phyloP scores from a whole-genome alignment of 2,329 filamentous ascomycete species.

The Helotiales sp. region DNA sequence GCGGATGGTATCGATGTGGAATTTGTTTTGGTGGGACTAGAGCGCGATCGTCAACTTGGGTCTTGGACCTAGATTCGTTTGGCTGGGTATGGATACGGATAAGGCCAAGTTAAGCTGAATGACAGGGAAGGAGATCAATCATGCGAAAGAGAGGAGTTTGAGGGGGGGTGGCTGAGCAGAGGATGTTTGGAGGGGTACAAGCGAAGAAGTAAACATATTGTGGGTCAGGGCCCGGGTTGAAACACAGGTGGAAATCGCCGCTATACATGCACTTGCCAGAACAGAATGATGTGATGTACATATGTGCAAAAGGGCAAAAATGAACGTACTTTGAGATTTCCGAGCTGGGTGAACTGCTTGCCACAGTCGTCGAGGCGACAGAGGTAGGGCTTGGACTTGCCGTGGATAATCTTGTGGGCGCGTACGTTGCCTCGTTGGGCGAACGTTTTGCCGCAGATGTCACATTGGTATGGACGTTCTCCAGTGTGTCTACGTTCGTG shows the following conservation, averaged over 20 bases:
- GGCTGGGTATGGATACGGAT: neutral
- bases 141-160: neutral
- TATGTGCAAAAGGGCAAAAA: neutral
- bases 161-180: slow-evolving; percentile 19
- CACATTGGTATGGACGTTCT: slow-evolving; percentile 82
- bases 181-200: slow-evolving; percentile 5
- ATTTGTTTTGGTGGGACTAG: slow-evolving; percentile 91
- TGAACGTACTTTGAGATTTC: slow-evolving; percentile 79
- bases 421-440: slow-evolving; percentile 85
- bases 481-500: slow-evolving; percentile 88
- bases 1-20: slow-evolving; percentile 77
- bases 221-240: slow-evolving; percentile 21
- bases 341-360: slow-evolving; percentile 87
- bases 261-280: neutral
- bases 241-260: slow-evolving; percentile 24
- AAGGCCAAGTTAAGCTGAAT: neutral
- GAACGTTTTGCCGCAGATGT: slow-evolving; percentile 80
- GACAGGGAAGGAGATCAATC: neutral
- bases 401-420: slow-evolving; percentile 82
- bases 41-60: slow-evolving; percentile 21
- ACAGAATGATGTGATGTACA: neutral
- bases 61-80: neutral
- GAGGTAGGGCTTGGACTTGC: slow-evolving; percentile 75
- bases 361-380: slow-evolving; percentile 84
- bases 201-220: slow-evolving; percentile 19